Evolutionary conservation across 192 early-diverging fungal species (phyloP).

Genomic region (Rhizoclosmatium globosum): DNA sequence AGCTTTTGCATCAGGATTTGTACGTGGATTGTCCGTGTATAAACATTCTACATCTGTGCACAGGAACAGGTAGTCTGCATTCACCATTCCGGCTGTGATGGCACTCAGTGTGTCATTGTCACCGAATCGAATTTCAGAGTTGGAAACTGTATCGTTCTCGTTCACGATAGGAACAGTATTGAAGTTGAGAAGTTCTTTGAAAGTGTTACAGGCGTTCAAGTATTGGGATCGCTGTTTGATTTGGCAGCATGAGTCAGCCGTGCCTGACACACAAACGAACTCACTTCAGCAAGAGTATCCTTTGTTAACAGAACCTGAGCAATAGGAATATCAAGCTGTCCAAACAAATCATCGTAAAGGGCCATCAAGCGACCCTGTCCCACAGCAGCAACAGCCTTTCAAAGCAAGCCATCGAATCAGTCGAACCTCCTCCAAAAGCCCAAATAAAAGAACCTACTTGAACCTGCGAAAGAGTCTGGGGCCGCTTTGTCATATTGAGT

Average conservation of each 20-base stretch:
- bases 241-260: too few relatives aligned
- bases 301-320: constrained; percentile 96
- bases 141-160: constrained; percentile 96
- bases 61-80: constrained; percentile 96
- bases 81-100: constrained; percentile 96
- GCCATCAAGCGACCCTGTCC: constrained; percentile 99
- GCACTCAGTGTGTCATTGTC: constrained; percentile 99
- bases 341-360: constrained; percentile 94
- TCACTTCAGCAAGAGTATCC: constrained; percentile 92
- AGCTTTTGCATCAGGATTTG: constrained; percentile 86
- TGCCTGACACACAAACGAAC: too few relatives aligned
- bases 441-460: constrained; percentile 56
- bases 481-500: constrained; percentile 77
- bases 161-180: constrained; percentile 96
- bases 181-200: constrained; percentile 89
- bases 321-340: constrained; percentile 88
- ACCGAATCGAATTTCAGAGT: constrained; percentile 94
- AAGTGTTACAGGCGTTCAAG: constrained; percentile 94
- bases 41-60: constrained; percentile 98
- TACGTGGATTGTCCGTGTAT: constrained; percentile 96
- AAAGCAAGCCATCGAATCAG: background rate
- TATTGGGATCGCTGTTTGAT: constrained; percentile 87
- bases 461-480: constrained; percentile 80
- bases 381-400: constrained; percentile 93
- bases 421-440: too few relatives aligned